Conservation (phyloP, 2,329 filamentous ascomycete species). For the Talaromyces sp. region DNA sequence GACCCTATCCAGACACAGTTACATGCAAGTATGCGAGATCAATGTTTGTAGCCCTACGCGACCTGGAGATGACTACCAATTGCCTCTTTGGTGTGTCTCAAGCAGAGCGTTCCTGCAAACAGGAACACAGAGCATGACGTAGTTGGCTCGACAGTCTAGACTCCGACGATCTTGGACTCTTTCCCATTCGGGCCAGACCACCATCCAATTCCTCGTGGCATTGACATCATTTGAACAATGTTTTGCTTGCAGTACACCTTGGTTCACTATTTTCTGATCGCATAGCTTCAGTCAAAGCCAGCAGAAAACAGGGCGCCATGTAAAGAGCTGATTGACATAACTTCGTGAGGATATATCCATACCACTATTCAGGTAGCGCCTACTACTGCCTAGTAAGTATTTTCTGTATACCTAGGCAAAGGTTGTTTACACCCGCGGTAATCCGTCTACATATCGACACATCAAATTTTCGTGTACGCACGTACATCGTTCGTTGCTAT, state of each 20-base stretch:
- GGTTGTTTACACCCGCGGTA: background rate
- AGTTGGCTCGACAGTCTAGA: background rate
- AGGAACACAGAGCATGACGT: background rate
- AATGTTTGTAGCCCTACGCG: background rate
- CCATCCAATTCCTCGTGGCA: background rate
- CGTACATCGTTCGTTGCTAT: background rate
- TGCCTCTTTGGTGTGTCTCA: background rate
- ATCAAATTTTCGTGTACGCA: background rate
- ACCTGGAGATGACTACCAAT: background rate
- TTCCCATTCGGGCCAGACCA: background rate
- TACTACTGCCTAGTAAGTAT: background rate
- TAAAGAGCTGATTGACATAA: background rate
- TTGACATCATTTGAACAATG: background rate
- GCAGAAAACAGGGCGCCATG: background rate
- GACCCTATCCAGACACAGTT: background rate
- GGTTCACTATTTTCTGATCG: background rate
- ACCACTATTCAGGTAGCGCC: background rate
- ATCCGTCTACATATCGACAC: background rate
- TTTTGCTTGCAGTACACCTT: background rate
- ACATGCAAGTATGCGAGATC: background rate
- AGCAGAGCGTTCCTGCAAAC: background rate
- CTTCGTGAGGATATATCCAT: background rate
- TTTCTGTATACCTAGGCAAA: background rate
- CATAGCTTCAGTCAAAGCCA: background rate
- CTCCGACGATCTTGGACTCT: background rate